Conservation (phyloP, 2,329 filamentous ascomycete species). For the Beauveria asiatica region DNA sequence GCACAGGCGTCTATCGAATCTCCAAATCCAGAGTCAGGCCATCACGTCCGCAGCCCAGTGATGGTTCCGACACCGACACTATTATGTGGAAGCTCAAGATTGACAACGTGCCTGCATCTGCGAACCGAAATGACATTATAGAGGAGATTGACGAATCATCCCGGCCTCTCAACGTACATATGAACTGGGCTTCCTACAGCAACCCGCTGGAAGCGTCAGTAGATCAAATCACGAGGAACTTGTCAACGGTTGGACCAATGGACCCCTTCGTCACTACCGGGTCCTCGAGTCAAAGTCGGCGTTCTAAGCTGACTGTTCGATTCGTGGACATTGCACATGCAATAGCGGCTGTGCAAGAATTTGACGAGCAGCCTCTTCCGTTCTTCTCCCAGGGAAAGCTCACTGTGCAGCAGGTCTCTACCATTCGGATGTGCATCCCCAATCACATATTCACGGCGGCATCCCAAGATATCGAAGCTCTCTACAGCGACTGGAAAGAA, state of each 20-base stretch:
- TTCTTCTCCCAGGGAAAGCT: conserved; percentile 1
- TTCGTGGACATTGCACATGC: not conserved
- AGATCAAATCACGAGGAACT: not conserved
- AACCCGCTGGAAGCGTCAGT: not conserved
- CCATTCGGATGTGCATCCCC: not conserved
- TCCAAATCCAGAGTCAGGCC: not conserved
- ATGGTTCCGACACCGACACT: not conserved
- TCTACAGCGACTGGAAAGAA: not conserved
- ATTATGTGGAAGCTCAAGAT: not conserved
- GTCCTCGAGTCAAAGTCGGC: not conserved
- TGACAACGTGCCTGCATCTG: not conserved
- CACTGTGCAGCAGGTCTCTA: conserved; percentile 3
- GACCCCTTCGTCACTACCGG: not conserved
- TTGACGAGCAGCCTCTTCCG: not conserved
- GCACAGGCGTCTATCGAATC: not conserved
- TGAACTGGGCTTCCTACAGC: not conserved
- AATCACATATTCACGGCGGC: not conserved
- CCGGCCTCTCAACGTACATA: not conserved
- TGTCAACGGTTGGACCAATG: conserved; percentile 2
- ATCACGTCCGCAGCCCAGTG: not conserved
- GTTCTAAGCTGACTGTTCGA: conserved; percentile 1
- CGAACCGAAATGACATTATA: not conserved
- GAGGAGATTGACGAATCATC: not conserved
- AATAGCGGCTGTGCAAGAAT: not conserved
- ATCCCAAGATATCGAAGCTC: conserved; percentile 3